Conservation (phyloP, 495 filamentous ascomycete species). For the Margaritispora aquatica region DNA sequence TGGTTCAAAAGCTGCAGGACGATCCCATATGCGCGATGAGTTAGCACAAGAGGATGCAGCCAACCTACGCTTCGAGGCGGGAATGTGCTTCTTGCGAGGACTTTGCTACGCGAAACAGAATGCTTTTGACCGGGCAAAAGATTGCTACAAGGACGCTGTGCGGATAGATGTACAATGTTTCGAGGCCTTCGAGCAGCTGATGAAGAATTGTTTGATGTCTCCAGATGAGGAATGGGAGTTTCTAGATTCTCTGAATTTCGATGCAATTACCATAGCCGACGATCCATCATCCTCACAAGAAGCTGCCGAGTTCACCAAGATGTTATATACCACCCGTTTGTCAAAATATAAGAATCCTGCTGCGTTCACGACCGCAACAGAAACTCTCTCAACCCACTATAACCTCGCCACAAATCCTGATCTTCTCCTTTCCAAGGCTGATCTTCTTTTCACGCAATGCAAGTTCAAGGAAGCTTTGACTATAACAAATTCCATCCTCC, state of each 20-base stretch:
- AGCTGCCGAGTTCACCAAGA: constrained; percentile 86
- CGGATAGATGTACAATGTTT: constrained; percentile 97
- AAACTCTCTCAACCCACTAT: constrained; percentile 89
- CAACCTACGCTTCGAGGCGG: constrained; percentile 84
- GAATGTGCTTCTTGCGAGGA: constrained; percentile 93
- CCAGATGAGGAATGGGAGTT: constrained; percentile 94
- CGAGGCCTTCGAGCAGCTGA: constrained; percentile 94
- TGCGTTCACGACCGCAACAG: constrained; percentile 78
- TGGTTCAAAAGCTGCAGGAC: constrained; percentile 29
- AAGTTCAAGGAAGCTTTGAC: constrained; percentile 80
- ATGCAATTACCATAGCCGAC: constrained; percentile 56
- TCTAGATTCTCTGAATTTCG: constrained; percentile 86
- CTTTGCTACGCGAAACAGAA: constrained; percentile 97
- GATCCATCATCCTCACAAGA: constrained; percentile 64
- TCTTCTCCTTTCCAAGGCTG: constrained; percentile 85
- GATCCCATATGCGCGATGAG: constrained; percentile 45
- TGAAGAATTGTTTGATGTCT: constrained; percentile 97
- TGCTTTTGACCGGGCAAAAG: constrained; percentile 92
- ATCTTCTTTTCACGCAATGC: constrained; percentile 91
- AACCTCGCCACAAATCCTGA: constrained; percentile 84
- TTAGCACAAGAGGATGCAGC: constrained; percentile 45
- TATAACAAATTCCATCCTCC: constrained; percentile 76
- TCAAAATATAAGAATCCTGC: constrained; percentile 91
- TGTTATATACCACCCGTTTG: constrained; percentile 94
- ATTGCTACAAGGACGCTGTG: constrained; percentile 96